Evolutionary conservation across 73 alveolate species (phyloP).

Genomic region (Durusdinium trenchii): DNA sequence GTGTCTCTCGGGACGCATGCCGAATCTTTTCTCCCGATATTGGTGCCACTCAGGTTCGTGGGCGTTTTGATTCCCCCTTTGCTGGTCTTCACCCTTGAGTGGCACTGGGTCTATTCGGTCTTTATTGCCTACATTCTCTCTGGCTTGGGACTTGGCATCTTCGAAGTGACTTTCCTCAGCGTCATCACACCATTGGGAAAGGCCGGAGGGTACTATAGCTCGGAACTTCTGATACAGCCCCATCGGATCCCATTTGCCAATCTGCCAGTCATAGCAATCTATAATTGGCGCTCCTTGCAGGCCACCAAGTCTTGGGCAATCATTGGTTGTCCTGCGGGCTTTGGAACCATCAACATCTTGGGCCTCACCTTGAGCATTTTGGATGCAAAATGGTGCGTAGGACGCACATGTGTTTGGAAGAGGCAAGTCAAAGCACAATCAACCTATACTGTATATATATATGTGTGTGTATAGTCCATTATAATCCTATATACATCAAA

Average conservation of each 20-base stretch:
- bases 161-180: conserved; percentile 91
- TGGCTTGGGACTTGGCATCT: conserved; percentile 79
- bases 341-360: conserved; percentile 85
- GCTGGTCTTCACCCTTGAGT: conserved; percentile 59
- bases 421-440: not conserved
- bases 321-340: conserved; percentile 63
- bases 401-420: not conserved
- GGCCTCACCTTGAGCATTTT: conserved; percentile 69
- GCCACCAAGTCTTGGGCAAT: conserved; percentile 81
- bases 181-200: conserved; percentile 86
- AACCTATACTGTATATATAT: too few species aligned
- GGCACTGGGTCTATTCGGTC: conserved; percentile 91
- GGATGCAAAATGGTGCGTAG: not conserved
- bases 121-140: conserved; percentile 80
- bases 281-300: not conserved
- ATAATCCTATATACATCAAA: not conserved
- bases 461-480: not conserved
- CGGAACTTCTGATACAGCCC: not conserved
- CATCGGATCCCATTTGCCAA: not conserved
- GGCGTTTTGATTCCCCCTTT: conserved; percentile 77
- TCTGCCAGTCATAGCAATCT: not conserved
- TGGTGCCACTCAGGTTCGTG: conserved; percentile 4
- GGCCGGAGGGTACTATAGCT: not conserved
- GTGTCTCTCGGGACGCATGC: too few species aligned
- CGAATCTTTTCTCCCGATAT: too few species aligned